Conservation (phyloP, 2,329 filamentous ascomycete genomes). For the Sporothrix phasma region DNA sequence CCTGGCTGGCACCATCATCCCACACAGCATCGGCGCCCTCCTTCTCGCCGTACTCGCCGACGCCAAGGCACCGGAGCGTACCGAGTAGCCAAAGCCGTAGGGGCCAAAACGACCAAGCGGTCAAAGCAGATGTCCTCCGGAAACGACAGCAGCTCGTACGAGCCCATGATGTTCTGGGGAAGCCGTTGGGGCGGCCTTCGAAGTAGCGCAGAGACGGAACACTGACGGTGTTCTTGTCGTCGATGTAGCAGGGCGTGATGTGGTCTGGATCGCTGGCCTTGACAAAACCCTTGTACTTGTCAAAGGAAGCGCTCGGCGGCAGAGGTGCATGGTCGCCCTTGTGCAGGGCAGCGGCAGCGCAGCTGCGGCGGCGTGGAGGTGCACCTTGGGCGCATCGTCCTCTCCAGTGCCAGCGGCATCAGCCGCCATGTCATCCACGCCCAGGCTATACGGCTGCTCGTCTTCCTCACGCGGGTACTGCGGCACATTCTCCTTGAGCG, state of each 20-base stretch:
- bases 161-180: conserved; percentile 82
- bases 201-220: conserved; percentile 66
- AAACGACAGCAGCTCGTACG: conserved; percentile 68
- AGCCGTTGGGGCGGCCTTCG: conserved; percentile 68
- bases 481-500: conserved; percentile 56
- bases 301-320: conserved; percentile 15
- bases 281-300: conserved; percentile 11
- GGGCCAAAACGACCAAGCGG: conserved; percentile 78
- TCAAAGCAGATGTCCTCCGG: conserved; percentile 88
- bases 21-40: conserved; percentile 75
- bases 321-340: conserved; percentile 17
- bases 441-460: conserved; percentile 38
- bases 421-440: neutral
- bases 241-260: conserved; percentile 69
- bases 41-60: conserved; percentile 74
- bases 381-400: conserved; percentile 18
- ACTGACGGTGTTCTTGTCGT: conserved; percentile 52
- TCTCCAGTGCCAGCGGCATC: neutral
- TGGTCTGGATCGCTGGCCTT: conserved; percentile 31
- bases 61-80: conserved; percentile 65
- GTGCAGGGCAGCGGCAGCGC: conserved; percentile 16
- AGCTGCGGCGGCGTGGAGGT: conserved; percentile 20
- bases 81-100: conserved; percentile 82
- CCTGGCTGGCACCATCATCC: conserved; percentile 53
- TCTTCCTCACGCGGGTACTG: conserved; percentile 68